Base-by-base conservation (phyloP, 192 early-diverging fungal species). In the Backusella tarrabulga region DNA sequence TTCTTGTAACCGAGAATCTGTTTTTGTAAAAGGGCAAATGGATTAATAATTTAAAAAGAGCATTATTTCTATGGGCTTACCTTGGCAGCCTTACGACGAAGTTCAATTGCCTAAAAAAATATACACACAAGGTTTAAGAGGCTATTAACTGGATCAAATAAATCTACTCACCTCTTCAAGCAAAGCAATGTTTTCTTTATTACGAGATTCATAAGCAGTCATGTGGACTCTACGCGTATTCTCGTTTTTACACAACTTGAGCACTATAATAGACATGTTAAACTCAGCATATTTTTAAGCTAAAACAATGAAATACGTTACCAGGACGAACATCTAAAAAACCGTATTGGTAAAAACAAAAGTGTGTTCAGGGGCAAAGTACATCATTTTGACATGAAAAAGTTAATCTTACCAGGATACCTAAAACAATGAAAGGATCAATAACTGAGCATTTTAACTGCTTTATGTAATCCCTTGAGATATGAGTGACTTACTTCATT, bases 1-100 rank as follows among this genome's bases (percentile, higher is more conserved):
- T 84, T 89, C 56, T 80, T 77, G 82, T 91, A 96, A 6, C 94
- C 94, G 4, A 94, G 80, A 66, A 96, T 76, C 67, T 81, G 73
- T 26, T 91, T 86, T 76, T 26, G 89, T 85, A 19, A 83, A 83
- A 66, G 0, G 17, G 2, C 7, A 72, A 66, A 41, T 34, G 23
- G 17, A 15, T 44, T 54, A 11, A 12, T 21, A 2, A 68, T 3
- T 15, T n/a, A 23, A 29, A 85, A n/a, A 89, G 89, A 68, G 88
- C 76, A 19, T 9, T 1, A n/a, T 35, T 34, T n/a, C 17, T 12
- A 70, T 38, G 9, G 66, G 66, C 76, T 60, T 82, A 74, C 66
- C 80, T 83, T 68, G 79, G 85, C 72, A 75, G 76, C 50, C 77
- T 84, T 23, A 74, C 84, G 76, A 68, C 73, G 76, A 68, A 84